Conservation (phyloP, 345 rosid species). For the Rhodamnia rubescens region DNA sequence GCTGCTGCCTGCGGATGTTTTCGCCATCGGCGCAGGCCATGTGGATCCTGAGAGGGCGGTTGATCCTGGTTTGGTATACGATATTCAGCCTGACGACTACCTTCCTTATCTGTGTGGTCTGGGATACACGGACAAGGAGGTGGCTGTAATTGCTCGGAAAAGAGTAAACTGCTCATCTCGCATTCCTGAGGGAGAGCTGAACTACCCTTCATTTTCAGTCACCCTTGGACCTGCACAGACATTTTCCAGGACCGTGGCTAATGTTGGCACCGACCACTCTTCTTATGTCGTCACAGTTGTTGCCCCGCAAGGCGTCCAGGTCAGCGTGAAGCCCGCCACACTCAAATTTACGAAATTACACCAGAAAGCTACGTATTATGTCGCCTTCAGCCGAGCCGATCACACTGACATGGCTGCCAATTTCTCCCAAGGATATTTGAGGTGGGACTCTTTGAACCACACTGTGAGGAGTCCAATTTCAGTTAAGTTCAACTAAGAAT, state of each 20-base stretch:
- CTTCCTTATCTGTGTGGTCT: neutral
- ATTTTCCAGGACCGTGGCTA: constrained; percentile 29
- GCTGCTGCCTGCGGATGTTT: neutral
- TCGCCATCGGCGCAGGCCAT: neutral
- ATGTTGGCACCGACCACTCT: constrained; percentile 27
- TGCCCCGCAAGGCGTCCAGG: constrained; percentile 21
- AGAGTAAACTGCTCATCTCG: too few relatives aligned
- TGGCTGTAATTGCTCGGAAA: too few relatives aligned
- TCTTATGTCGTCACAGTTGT: constrained; percentile 5
- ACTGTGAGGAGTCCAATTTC: constrained; percentile 29
- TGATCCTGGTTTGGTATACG: neutral
- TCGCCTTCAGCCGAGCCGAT: constrained; percentile 8
- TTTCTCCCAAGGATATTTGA: constrained; percentile 19
- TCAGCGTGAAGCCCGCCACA: constrained; percentile 20
- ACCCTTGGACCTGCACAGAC: constrained; percentile 27
- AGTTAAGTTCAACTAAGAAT: constrained; percentile 7
- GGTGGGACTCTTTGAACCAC: constrained; percentile 22
- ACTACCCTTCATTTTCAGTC: constrained; percentile 35
- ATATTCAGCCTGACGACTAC: neutral
- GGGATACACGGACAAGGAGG: neutral
- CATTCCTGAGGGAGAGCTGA: too few relatives aligned
- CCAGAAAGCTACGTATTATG: constrained; percentile 23
- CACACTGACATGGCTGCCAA: neutral
- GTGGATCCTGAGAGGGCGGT: neutral
- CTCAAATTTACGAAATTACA: constrained; percentile 20